phyloP scores from a whole-genome alignment of 129 eudicot genomes.

The Flaveria ramosissima region DNA sequence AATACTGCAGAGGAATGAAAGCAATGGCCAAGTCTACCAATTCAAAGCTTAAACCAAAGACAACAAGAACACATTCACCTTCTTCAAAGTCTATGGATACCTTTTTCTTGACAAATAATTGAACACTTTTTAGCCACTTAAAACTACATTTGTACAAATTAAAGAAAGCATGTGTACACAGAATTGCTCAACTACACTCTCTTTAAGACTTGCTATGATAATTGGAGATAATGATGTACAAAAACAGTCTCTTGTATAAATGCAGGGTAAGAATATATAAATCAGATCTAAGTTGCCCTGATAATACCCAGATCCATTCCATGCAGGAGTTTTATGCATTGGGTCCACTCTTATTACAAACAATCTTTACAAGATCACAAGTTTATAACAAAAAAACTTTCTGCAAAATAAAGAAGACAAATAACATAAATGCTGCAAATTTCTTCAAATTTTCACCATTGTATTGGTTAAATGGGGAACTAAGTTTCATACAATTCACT shows the following conservation, averaged over 20 bases:
- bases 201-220: not conserved
- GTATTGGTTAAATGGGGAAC: conserved; percentile 16
- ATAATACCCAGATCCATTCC: no score
- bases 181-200: not conserved
- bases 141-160: conserved; percentile 21
- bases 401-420: not conserved
- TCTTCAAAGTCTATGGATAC: conserved; percentile 22
- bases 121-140: not conserved
- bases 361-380: not conserved
- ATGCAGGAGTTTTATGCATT: no score
- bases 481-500: conserved; percentile 20
- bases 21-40: conserved; percentile 39
- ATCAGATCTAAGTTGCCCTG: no score
- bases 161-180: not conserved
- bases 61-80: conserved; percentile 31
- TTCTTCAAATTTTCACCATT: conserved; percentile 23
- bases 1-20: conserved; percentile 72
- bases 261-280: no score
- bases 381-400: not conserved
- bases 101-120: conserved; percentile 41
- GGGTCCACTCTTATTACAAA: no score
- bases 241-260: no score
- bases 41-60: conserved; percentile 30
- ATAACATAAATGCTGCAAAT: not conserved
- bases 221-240: no score